These are phyloP conservation scores for Lojkania enalia DNA, from an alignment of 2,329 filamentous ascomycete genomes.

Conservation along the genomic window DNA sequence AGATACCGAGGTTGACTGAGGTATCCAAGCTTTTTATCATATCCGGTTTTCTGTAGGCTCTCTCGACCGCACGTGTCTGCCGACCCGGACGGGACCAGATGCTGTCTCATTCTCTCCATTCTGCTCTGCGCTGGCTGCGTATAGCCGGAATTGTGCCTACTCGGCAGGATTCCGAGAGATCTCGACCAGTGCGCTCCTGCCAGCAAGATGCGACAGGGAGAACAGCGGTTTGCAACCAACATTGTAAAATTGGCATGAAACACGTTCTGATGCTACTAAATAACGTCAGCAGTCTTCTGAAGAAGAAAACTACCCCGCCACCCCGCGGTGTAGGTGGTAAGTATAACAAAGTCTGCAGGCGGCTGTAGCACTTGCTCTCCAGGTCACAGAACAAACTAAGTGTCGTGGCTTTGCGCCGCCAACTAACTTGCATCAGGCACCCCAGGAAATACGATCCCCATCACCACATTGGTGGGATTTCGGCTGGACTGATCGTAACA, in stretches of 20 bases:
- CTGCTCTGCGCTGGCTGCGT: too few relatives aligned
- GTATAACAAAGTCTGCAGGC: background rate
- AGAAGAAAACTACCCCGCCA: background rate
- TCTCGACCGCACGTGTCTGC: too few relatives aligned
- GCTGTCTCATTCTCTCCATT: too few relatives aligned
- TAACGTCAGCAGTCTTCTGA: background rate
- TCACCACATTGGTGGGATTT: background rate
- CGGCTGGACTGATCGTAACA: constrained; percentile 11
- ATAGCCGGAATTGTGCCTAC: too few relatives aligned
- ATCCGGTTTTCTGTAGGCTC: too few relatives aligned
- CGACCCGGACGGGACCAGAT: too few relatives aligned
- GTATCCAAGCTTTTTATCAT: too few relatives aligned
- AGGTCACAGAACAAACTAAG: constrained; percentile 1
- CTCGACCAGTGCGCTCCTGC: background rate
- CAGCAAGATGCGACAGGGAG: constrained; percentile 1
- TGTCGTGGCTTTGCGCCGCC: constrained; percentile 11
- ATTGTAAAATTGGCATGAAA: constrained; percentile 2
- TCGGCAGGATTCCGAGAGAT: constrained; percentile 7
- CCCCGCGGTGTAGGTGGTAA: too few relatives aligned
- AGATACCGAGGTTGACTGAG: too few relatives aligned
- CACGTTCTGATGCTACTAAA: background rate
- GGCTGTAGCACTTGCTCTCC: background rate
- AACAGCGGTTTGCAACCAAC: background rate
- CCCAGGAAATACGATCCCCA: constrained; percentile 11
- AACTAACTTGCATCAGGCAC: constrained; percentile 1